Base-by-base conservation (phyloP, 192 early-diverging fungal species). In the Coemansia sp. region DNA sequence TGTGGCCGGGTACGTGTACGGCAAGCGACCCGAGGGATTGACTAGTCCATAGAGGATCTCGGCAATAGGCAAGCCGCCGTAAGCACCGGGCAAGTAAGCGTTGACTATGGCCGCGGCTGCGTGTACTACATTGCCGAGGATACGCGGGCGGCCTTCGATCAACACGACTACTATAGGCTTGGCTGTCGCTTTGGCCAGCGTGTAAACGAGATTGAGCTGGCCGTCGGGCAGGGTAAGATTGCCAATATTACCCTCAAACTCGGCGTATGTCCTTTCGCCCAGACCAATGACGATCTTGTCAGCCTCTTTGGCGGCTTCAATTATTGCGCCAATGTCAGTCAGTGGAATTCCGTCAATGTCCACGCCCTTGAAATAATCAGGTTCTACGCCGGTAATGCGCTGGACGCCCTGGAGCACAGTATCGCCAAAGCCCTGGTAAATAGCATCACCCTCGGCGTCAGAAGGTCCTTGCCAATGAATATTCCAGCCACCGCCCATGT, bases 401-500 rank as follows among this genome's bases (percentile, higher is more conserved):
- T 71, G 13, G 9, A 88, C 72, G 73, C 62, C 77, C 62, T 62
- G 52, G 40, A 81, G 36, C 15, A 81, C 49, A 1, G 79, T 81
- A 24, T 81, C 79, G 64, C 74, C 79, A 67, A 76, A 81, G 34
- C 74, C 74, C 43, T 74, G 72, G 65, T 90, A 87, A 27, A 78
- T 71, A 3, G 76, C 76, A 22, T 84, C 80, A 11, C 89, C 79
- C 20, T 87, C 83, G 18, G 64, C 64, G 10, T 71, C 65, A 7
- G 65, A 54, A 3, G 82, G 82, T 10, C 87, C 87, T 70, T 89
- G 87, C 89, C 89, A 90, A 49, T 88, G 84, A 57, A 90, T 77
- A 1, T 88, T 88, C 89, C 89, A 90, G 3, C 88, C 89, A 16
- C 88, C 89, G 42, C 81, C 84, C 40, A 88, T 70, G 13, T 80